Evolutionary conservation across 2,329 filamentous ascomycete genomes (phyloP), one percentile per base, ranked within the genome.

Genomic region (Pezicula rhizophila): DNA sequence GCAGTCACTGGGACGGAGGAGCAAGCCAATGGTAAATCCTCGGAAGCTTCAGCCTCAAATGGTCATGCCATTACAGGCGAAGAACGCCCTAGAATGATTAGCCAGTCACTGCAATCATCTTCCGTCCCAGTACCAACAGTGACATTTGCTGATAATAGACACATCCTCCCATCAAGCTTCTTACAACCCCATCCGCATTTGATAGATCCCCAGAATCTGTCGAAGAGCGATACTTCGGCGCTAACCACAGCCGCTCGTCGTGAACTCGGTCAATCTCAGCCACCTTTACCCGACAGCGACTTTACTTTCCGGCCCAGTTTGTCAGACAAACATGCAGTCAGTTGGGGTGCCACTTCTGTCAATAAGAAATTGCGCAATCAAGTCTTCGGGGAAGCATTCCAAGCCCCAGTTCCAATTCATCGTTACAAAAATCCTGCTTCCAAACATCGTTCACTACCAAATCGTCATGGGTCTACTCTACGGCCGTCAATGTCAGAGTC

Each of bases 301-400:
- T 45, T 55, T 33, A 55, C 52, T 17, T 56, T 52, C 18, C 60
- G 75, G 18, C 75, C 76, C 4, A 64, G 60, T 3, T 60, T 84
- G 51, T 76, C 80, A 20, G 74, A 80, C 39, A 72, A 77, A 17
- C 74, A 77, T 59, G 77, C 80, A 7, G 80, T 80, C 56, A 84
- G 81, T 60, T 96, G 92, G 91, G 91, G 92, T 7, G 89, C 90
- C 14, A 96, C 91, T 0, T 91, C 86, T 18, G 87, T 96, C 50
- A 97, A 97, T 64, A 86, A 87, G 59, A 82, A 85, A 51, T 70
- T 97, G 35, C 85, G 91, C 51, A 92, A 95, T 64, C 89, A 95
- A 65, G 90, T 96, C 1, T 85, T 96, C 62, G 88, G 90, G 35
- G 91, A 96, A 64, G 92, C 92, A 0, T 96, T 96, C 61, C 89